Conservation (phyloP, 768 basidiomycete genomes). For the Boletus vermiculosoides region DNA sequence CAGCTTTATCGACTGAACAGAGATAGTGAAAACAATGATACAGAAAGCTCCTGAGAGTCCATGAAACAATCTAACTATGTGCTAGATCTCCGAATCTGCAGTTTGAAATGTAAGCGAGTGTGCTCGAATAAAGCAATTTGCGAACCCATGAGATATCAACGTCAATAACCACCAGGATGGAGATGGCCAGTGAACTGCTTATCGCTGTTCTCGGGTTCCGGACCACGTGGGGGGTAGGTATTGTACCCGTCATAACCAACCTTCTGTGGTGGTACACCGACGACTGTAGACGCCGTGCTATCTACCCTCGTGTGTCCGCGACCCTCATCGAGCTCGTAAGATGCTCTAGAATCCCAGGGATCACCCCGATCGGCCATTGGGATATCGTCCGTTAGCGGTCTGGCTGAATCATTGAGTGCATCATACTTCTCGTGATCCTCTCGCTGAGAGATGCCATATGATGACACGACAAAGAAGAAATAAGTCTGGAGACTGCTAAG, state of each 20-base stretch:
- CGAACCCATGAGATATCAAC: conserved; percentile 1
- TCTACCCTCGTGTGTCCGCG: conserved; percentile 50
- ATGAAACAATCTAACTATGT: neutral
- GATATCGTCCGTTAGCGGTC: conserved; percentile 55
- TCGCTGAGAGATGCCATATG: conserved; percentile 72
- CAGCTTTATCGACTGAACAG: neutral
- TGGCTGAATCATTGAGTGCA: conserved; percentile 59
- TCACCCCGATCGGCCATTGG: conserved; percentile 63
- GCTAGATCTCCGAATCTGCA: conserved; percentile 1
- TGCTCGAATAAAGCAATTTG: neutral
- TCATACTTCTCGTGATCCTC: conserved; percentile 82
- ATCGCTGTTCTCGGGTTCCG: conserved; percentile 33
- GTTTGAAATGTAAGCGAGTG: neutral
- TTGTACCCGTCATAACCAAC: conserved; percentile 37
- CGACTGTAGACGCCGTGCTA: conserved; percentile 60
- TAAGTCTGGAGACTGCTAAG: conserved; percentile 43
- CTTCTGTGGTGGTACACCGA: conserved; percentile 47
- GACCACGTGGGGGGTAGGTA: conserved; percentile 25
- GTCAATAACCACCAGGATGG: conserved; percentile 48
- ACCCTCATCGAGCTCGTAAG: conserved; percentile 38
- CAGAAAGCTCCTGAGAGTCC: conserved; percentile 13
- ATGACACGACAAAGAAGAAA: conserved; percentile 47
- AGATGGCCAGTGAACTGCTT: conserved; percentile 30
- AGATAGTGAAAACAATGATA: neutral
- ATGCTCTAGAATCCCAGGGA: conserved; percentile 67